Base-by-base conservation (phyloP, 306 rosid species). In the Inga leiocalycina region DNA sequence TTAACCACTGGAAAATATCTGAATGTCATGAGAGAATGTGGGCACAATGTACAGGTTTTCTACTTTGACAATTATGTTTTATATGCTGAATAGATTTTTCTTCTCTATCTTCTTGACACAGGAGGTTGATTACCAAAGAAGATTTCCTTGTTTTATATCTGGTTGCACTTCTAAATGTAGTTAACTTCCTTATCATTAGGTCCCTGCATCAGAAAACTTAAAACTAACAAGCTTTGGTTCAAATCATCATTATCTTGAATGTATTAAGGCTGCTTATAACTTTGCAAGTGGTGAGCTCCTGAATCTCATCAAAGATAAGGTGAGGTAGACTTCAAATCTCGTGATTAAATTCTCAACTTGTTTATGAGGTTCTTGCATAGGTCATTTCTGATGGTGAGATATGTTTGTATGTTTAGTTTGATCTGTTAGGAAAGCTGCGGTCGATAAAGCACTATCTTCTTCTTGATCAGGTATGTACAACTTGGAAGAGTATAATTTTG, bases 11-110 rank as follows among this genome's bases (percentile, higher is more conserved):
- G 99, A 89, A 95, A 93, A 87, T 95, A 95, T 90, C 89, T 95
- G 73, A 95, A 95, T 87, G 99, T 95, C 88, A 90, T 93, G 99
- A 92, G 99, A 90, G 98, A 95, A 84, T 95, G 99, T 16, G 99
- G 99, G 71, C 99, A 95, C 82, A 89, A 89, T 85, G 99, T 93
- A 86, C 99, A 93, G 99, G 99, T 95, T 86, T 81, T 67, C 67
- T 59, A 74, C 81, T 84, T 61, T 45, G 41, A 79, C 80, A 70
- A 24, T 67, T 82, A 15, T 77, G 74, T 37, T 85, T 37, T 72
- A 54, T 69, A 39, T 70, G 24, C 35, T 45, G 78, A 79, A 65
- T 71, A 56, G 68, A 10, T 76, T 75, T 75, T 46, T 82, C 74
- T 17, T 41, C 22, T 48, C 49, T 46, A 64, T 76, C 76, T 30